A percentile compares a stretch with the other conserved stretches of the same genome.
phyloP scores from a whole-genome alignment of 1,284 basidiomycete species.

The Boletellus dicymbophilus region DNA sequence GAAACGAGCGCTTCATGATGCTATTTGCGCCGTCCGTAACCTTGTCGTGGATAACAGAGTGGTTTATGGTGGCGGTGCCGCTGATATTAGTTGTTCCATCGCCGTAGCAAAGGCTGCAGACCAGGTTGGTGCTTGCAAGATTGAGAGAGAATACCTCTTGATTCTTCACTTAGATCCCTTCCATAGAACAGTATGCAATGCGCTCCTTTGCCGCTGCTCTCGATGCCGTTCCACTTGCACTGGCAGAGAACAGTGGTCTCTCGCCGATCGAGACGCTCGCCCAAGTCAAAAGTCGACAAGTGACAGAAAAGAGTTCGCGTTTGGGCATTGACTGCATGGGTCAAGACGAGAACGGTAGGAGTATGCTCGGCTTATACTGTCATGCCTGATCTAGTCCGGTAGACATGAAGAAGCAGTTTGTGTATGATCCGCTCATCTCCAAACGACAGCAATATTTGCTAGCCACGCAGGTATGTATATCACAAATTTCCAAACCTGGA shows the following conservation, averaged over 20 bases:
- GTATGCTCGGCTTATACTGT: not conserved
- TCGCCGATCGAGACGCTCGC: slow-evolving; percentile 96
- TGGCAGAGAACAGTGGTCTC: slow-evolving; percentile 97
- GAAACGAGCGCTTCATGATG: slow-evolving; percentile 96
- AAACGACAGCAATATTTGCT: slow-evolving; percentile 97
- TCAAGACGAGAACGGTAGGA: slow-evolving; percentile 80
- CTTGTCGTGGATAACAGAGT: slow-evolving; percentile 95
- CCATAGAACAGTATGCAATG: slow-evolving; percentile 99
- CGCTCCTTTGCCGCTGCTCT: slow-evolving; percentile 95
- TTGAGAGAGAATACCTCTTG: not conserved
- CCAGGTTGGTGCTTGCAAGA: slow-evolving; percentile 54
- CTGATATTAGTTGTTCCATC: slow-evolving; percentile 94
- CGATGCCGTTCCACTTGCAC: slow-evolving; percentile 90
- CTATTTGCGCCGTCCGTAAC: slow-evolving; percentile 96
- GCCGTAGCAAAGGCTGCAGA: slow-evolving; percentile 95
- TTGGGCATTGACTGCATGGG: slow-evolving; percentile 95
- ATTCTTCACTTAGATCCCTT: slow-evolving; percentile 66
- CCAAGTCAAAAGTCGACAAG: slow-evolving; percentile 92
- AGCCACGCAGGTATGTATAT: slow-evolving; percentile 83
- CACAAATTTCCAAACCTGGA: not conserved
- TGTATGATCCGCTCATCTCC: slow-evolving; percentile 96
- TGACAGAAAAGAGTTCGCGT: slow-evolving; percentile 82
- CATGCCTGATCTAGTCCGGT: not conserved
- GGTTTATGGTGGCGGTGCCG: slow-evolving; percentile 97
- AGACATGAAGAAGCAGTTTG: slow-evolving; percentile 99